Evolutionary conservation across 768 basidiomycete genomes (phyloP), one percentile per base, ranked within the genome.

Genomic region (Leccinum incarnatum): DNA sequence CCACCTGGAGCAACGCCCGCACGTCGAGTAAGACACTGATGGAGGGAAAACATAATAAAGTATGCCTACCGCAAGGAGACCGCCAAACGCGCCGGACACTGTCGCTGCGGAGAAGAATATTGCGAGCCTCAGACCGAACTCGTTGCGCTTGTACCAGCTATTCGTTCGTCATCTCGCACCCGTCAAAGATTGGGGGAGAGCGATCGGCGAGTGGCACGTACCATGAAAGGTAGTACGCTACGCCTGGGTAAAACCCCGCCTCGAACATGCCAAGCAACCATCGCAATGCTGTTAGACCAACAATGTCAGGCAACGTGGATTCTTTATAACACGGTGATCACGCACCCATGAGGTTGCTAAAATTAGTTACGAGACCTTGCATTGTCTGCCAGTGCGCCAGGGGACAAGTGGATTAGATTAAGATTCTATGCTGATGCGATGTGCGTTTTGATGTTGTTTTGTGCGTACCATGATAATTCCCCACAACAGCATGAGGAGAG

Each of bases 41-140:
- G 9, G 40, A 0, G 4, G n/a, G 0, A 21, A 12, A 10, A 11
- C 7, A 9, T 2, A 17, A 47, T 49, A 9, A 15, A 25, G 25
- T 62, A 8, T 46, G 1, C 77, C 58, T 59, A 88, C 88, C 36
- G 88, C 87, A 51, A 91, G 82, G 19, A 90, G 75, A 53, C 88
- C 88, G 54, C 88, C 88, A 62, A 92, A 92, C 21, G 90, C 89
- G 17, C 91, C 92, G 2, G 89, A 85, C 0, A 89, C 81, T 2
- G 88, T 91, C 0, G 91, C 90, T 3, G 91, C 87, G 0, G 84
- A 83, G 75, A 89, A 91, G 74, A 90, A 91, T 29, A 90, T 66
- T 0, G 87, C 84, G 25, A 84, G 79, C 8, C 72, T 76, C 54
- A 82, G 76, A 58, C 88, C 90, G 62, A 90, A 89, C 66, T 93